Base-by-base conservation (phyloP, 2,329 filamentous ascomycete species). In the Sclerotinia glacialis region DNA sequence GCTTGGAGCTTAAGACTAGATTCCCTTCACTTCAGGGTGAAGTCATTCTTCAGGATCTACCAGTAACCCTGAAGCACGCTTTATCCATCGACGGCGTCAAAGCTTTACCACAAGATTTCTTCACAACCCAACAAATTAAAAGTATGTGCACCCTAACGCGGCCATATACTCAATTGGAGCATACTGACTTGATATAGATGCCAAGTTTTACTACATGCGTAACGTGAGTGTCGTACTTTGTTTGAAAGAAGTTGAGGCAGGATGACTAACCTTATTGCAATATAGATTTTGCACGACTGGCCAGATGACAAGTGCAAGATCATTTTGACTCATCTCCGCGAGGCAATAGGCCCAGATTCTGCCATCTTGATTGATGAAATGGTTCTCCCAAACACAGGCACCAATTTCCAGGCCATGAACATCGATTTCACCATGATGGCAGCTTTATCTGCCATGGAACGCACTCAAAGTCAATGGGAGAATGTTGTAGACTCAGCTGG, bases 281-380 rank as follows among this genome's bases (percentile, higher is more conserved):
- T 42, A 21, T 28, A 56, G 37, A 72, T 80, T 16, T 64, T 81
- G 11, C 79, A 81, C 67, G 76, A 80, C 68, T 79, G 73, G 70
- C 74, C 75, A 2, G 77, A 80, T 52, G 69, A 76, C 7, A 70
- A 76, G 37, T 34, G 16, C 6, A 42, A 63, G n/a, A 11, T 55
- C n/a, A 69, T 67, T 47, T 28, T 68, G 28, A n/a, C 12, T 16
- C 58, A 66, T 16, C 55, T 66, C 31, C 37, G 31, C 21, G 31
- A 49, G 14, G 64, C 64, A n/a, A 60, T 66, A 26, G 28, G 34
- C 21, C 28, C 26, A 26, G 49, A 61, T 21, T 66, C 64, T 28
- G 28, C 21, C 21, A 75, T 82, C 23, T 67, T 82, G 23, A 78
- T 82, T 60, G 78, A 80, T 66, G 81, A 82, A 18, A 74, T 79